Conservation (phyloP, 306 rosid genomes). For the Quercus rubra region DNA sequence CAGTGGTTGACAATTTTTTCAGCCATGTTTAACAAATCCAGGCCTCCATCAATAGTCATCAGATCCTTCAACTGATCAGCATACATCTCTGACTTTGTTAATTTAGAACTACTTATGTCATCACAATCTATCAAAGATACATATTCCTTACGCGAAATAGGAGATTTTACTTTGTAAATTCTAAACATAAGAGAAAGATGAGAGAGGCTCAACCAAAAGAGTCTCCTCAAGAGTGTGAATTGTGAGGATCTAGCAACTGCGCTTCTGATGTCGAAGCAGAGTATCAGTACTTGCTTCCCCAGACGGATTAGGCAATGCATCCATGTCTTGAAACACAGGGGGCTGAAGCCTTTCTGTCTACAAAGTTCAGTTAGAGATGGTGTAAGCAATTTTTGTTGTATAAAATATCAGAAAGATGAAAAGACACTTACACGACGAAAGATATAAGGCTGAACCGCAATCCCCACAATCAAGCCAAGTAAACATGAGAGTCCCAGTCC, state of each 20-base stretch:
- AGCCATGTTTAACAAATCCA: background rate
- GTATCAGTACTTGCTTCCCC: slow-evolving; percentile 54
- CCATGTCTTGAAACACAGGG: slow-evolving; percentile 51
- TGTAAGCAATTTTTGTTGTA: slow-evolving; percentile 11
- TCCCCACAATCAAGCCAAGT: slow-evolving; percentile 35
- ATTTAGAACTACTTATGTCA: slow-evolving; percentile 34
- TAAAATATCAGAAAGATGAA: background rate
- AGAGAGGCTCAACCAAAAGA: slow-evolving; percentile 41
- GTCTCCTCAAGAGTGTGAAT: slow-evolving; percentile 16
- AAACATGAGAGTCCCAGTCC: slow-evolving; percentile 49
- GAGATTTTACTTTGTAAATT: slow-evolving; percentile 14
- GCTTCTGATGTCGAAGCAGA: slow-evolving; percentile 66
- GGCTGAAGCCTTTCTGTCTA: slow-evolving; percentile 58
- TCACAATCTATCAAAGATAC: slow-evolving; percentile 55
- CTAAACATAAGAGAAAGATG: slow-evolving; percentile 39
- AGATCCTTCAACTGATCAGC: slow-evolving; percentile 51
- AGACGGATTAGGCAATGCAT: slow-evolving; percentile 60
- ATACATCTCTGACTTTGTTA: slow-evolving; percentile 45
- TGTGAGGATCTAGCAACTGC: slow-evolving; percentile 48
- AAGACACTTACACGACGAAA: slow-evolving; percentile 45
- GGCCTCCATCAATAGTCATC: slow-evolving; percentile 32
- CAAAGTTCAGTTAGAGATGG: slow-evolving; percentile 30
- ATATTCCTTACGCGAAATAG: slow-evolving; percentile 26
- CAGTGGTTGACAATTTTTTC: slow-evolving; percentile 2
- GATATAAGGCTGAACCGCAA: slow-evolving; percentile 39